phyloP scores from a whole-genome alignment of 345 rosid species.

The Garcia nutans region DNA sequence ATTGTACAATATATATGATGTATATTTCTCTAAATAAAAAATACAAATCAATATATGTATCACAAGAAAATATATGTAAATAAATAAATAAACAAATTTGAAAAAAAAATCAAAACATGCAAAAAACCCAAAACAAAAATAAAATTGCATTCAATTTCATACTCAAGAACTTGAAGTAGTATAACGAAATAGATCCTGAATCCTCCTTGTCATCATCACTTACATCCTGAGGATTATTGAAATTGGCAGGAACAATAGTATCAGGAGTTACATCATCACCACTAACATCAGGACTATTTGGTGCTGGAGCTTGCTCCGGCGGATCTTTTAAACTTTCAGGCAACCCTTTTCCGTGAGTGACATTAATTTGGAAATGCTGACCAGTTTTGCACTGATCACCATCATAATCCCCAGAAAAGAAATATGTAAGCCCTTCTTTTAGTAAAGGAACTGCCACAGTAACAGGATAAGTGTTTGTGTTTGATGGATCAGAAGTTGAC shows the following conservation, averaged over 20 bases:
- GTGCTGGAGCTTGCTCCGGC: slow-evolving; percentile 56
- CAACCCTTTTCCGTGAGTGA: slow-evolving; percentile 76
- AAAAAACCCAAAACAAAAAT: slow-evolving; percentile 28
- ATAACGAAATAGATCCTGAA: slow-evolving; percentile 35
- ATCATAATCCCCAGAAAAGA: slow-evolving; percentile 82
- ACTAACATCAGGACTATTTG: slow-evolving; percentile 41
- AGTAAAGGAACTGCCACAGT: slow-evolving; percentile 67
- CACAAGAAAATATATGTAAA: not conserved
- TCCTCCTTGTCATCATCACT: slow-evolving; percentile 28
- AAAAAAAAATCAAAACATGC: slow-evolving; percentile 16
- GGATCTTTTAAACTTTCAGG: slow-evolving; percentile 51
- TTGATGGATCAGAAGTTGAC: slow-evolving; percentile 73
- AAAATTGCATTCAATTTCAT: slow-evolving; percentile 27
- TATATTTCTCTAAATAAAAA: not conserved
- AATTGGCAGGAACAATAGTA: slow-evolving; percentile 64
- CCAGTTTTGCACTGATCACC: slow-evolving; percentile 84
- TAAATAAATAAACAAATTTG: not conserved
- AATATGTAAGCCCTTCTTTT: slow-evolving; percentile 67
- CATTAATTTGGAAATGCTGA: slow-evolving; percentile 64
- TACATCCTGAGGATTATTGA: slow-evolving; percentile 54
- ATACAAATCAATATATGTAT: not conserved
- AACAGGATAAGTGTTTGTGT: slow-evolving; percentile 50
- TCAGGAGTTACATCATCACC: slow-evolving; percentile 73
- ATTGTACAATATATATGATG: not conserved
- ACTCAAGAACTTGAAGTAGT: slow-evolving; percentile 1